These are phyloP conservation scores for Acanthamoeba rhysodes DNA, from an alignment of 208 protist genomes.

Conservation along the genomic window DNA sequence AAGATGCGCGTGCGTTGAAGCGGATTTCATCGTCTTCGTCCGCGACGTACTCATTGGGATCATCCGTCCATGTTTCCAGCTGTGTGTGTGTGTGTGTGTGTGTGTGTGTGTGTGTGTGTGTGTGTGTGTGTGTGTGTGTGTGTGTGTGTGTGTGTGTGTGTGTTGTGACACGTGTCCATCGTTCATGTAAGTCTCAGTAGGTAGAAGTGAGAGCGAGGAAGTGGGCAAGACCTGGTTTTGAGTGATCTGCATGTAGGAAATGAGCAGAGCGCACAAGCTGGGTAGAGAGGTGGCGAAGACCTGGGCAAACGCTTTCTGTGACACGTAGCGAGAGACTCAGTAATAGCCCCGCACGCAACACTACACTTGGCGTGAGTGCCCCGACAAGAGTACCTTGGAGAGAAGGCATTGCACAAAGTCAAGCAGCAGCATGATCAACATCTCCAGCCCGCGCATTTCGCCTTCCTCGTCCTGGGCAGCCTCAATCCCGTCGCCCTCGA, in stretches of 20 bases:
- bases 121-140: too few species aligned
- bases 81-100: neutral
- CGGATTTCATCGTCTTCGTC: conserved; percentile 71
- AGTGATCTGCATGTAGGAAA: conserved; percentile 67
- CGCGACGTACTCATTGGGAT: conserved; percentile 73
- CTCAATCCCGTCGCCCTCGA: conserved; percentile 66
- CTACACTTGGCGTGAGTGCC: neutral
- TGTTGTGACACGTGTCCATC: neutral
- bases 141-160: too few species aligned
- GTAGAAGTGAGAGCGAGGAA: neutral
- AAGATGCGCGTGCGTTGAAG: conserved; percentile 59
- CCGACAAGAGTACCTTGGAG: neutral
- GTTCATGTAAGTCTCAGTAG: neutral
- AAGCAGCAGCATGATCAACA: conserved; percentile 45
- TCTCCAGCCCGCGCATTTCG: conserved; percentile 41
- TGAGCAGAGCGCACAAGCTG: conserved; percentile 19
- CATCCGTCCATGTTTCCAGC: neutral
- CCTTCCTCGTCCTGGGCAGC: conserved; percentile 46
- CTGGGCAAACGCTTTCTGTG: conserved; percentile 33
- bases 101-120: too few species aligned
- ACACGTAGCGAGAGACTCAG: neutral
- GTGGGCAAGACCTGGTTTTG: neutral
- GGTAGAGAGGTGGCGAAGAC: neutral
- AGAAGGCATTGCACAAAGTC: conserved; percentile 56
- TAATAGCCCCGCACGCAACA: neutral